Evolutionary conservation across 1,139 yeast genomes (phyloP).

Genomic region (Suhomyces yuchorum): DNA sequence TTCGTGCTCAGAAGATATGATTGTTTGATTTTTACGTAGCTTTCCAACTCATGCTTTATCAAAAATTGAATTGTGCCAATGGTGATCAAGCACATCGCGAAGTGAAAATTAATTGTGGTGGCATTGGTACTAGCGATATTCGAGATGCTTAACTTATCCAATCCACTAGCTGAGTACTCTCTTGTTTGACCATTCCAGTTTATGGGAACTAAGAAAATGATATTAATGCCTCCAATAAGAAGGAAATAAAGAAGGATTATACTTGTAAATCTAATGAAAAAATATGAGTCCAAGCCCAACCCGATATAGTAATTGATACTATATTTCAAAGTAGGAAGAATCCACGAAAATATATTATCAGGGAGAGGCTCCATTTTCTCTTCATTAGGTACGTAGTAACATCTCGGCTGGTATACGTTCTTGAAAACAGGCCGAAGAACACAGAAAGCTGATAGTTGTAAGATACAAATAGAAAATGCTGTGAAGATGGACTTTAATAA

Average conservation of each 20-base stretch:
- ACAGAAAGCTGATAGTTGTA: slow-evolving; percentile 57
- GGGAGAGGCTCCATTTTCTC: slow-evolving; percentile 43
- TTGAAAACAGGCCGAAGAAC: slow-evolving; percentile 49
- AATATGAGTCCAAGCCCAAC: slow-evolving; percentile 67
- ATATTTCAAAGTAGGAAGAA: slow-evolving; percentile 40
- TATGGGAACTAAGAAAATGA: slow-evolving; percentile 58
- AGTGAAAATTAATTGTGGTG: slow-evolving; percentile 52
- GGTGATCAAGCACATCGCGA: slow-evolving; percentile 53
- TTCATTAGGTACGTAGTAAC: slow-evolving; percentile 42
- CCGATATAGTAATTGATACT: slow-evolving; percentile 46
- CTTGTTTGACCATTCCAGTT: slow-evolving; percentile 49
- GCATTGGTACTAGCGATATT: slow-evolving; percentile 56
- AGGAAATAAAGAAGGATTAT: slow-evolving; percentile 51
- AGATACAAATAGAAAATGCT: slow-evolving; percentile 51
- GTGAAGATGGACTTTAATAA: slow-evolving; percentile 53
- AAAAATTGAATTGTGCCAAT: slow-evolving; percentile 56
- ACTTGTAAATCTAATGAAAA: slow-evolving; percentile 56
- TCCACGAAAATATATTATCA: slow-evolving; percentile 51
- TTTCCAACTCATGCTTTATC: slow-evolving; percentile 51
- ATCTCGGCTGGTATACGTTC: slow-evolving; percentile 59
- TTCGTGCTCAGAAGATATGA: slow-evolving; percentile 32
- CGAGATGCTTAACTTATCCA: slow-evolving; percentile 63
- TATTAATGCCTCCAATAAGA: slow-evolving; percentile 51
- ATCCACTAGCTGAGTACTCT: slow-evolving; percentile 42
- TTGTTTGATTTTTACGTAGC: slow-evolving; percentile 49